Evolutionary conservation across 495 filamentous ascomycete genomes (phyloP).

Genomic region (Lasiosphaeria miniovina): DNA sequence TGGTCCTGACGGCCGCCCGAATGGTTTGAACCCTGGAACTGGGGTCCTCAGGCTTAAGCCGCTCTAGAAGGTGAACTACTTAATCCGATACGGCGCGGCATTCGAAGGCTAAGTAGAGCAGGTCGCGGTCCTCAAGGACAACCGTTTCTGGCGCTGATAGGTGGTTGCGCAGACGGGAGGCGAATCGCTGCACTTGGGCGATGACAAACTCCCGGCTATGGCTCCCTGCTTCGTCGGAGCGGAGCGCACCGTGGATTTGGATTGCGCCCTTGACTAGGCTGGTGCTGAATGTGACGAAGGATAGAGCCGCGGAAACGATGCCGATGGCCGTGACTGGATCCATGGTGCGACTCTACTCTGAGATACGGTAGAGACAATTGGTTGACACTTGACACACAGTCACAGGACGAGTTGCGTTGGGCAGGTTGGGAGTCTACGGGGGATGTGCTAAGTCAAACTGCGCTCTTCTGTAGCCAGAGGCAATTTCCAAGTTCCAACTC

Average conservation of each 20-base stretch:
- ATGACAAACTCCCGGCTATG: conserved; percentile 19
- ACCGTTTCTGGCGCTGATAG: conserved; percentile 2
- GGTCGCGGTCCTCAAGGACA: conserved; percentile 23
- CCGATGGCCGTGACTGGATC: conserved; percentile 41
- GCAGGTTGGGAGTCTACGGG: too few species aligned
- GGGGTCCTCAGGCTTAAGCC: conserved; percentile 23
- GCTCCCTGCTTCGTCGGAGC: conserved; percentile 26
- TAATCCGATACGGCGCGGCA: conserved; percentile 19
- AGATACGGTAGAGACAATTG: neutral
- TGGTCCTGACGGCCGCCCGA: conserved; percentile 19
- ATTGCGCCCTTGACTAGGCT: conserved; percentile 27
- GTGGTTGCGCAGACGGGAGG: conserved; percentile 11
- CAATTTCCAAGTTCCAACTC: too few species aligned
- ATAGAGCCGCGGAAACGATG: conserved; percentile 34
- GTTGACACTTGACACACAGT: too few species aligned
- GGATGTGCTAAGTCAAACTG: too few species aligned
- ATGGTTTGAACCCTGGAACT: conserved; percentile 21
- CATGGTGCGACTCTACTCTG: conserved; percentile 23
- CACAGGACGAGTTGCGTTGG: too few species aligned
- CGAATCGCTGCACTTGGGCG: conserved; percentile 12
- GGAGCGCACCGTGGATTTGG: conserved; percentile 27
- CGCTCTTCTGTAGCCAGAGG: too few species aligned
- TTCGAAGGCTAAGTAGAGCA: conserved; percentile 21
- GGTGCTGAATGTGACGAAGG: conserved; percentile 39
- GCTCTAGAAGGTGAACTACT: conserved; percentile 21